A percentile compares a stretch with the other conserved stretches of the same genome.
phyloP scores from a whole-genome alignment of 176 grass and related monocot genomes.

The Aegilops tauschii region DNA sequence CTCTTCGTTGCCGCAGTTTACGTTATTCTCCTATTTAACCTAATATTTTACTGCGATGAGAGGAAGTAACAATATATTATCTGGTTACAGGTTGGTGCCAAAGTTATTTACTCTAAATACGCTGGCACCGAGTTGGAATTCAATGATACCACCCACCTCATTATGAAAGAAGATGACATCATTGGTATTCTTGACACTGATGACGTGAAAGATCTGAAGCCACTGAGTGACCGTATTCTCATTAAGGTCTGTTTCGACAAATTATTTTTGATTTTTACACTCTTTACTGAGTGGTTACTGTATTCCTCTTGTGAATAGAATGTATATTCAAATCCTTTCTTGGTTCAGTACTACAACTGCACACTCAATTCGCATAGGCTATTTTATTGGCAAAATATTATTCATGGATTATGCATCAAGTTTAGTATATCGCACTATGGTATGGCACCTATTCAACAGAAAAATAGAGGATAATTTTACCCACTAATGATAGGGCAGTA shows the following conservation, averaged over 20 bases:
- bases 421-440: neutral
- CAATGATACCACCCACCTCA: conserved; percentile 60
- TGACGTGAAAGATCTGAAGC: conserved; percentile 87
- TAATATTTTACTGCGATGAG: neutral
- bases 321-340: neutral
- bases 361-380: neutral
- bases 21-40: neutral
- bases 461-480: neutral
- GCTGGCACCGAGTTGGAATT: conserved; percentile 91
- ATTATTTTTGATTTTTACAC: neutral
- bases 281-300: neutral
- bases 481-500: neutral
- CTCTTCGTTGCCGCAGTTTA: neutral
- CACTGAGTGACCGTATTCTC: conserved; percentile 76
- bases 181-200: conserved; percentile 82
- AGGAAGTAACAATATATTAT: neutral
- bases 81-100: conserved; percentile 51
- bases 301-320: neutral
- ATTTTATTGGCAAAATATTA: neutral
- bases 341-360: neutral
- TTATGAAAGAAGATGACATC: conserved; percentile 96
- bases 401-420: neutral
- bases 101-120: conserved; percentile 84
- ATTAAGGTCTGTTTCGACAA: conserved; percentile 61
- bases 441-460: neutral